Evolutionary conservation across 176 grass and related monocot genomes (phyloP).

Genomic region (Ampelocalamus luodianensis): DNA sequence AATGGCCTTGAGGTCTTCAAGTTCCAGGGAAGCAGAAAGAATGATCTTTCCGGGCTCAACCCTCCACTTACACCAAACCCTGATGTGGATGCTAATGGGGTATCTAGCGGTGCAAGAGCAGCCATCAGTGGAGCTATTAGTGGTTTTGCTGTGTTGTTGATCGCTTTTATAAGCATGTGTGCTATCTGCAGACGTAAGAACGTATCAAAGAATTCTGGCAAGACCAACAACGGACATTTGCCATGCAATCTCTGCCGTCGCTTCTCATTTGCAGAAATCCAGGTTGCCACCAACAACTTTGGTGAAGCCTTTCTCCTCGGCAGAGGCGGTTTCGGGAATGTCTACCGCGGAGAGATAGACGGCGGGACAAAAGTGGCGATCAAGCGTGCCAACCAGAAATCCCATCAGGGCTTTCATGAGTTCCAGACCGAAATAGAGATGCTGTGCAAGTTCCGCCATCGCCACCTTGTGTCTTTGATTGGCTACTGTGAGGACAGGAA

Average conservation of each 20-base stretch:
- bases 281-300: slow-evolving; percentile 35
- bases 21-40: neutral
- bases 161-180: slow-evolving; percentile 32
- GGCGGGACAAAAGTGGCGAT: neutral
- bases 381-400: neutral
- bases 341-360: slow-evolving; percentile 12
- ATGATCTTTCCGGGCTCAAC: slow-evolving; percentile 51
- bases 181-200: slow-evolving; percentile 42
- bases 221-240: slow-evolving; percentile 16
- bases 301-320: neutral
- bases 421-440: no score
- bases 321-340: slow-evolving; percentile 29
- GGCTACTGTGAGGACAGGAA: no score
- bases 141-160: slow-evolving; percentile 25
- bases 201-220: slow-evolving; percentile 6
- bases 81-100: neutral
- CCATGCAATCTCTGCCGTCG: slow-evolving; percentile 49
- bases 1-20: slow-evolving; percentile 67
- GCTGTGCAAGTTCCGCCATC: no score
- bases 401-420: no score
- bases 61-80: neutral
- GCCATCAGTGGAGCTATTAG: slow-evolving; percentile 20
- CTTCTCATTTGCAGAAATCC: slow-evolving; percentile 53
- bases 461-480: no score
- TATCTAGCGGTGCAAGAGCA: neutral